Evolutionary conservation across 139 green algal genomes (phyloP).

Genomic region (Coelastrella sp.): DNA sequence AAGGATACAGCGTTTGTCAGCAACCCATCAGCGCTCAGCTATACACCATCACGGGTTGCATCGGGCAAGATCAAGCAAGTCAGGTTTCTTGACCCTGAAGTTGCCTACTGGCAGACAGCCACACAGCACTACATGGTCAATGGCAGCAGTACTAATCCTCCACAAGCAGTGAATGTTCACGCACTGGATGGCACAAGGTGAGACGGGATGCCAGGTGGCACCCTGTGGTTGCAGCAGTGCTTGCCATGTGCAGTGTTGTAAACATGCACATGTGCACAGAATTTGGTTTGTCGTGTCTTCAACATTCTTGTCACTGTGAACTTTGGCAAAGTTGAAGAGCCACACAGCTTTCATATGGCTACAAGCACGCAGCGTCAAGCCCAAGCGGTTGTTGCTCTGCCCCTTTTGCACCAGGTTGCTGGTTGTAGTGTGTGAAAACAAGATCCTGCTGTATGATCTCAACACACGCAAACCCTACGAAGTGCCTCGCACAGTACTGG

Average conservation of each 20-base stretch:
- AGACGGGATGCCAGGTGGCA: background rate
- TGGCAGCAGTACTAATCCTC: constrained; percentile 28
- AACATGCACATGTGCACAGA: no score
- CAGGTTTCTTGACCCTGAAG: constrained; percentile 60
- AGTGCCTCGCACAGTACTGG: constrained; percentile 52
- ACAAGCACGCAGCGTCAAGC: no score
- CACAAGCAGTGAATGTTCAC: constrained; percentile 23
- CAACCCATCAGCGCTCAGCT: constrained; percentile 57
- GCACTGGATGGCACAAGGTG: constrained; percentile 47
- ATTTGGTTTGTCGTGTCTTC: no score
- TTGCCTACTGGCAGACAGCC: constrained; percentile 54
- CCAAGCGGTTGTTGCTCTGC: background rate
- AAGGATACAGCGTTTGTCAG: constrained; percentile 46
- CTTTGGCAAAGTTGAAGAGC: no score
- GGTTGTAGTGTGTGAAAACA: constrained; percentile 62
- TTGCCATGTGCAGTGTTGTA: no score
- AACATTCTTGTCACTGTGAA: no score
- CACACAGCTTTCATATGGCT: no score
- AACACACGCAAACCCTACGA: constrained; percentile 51
- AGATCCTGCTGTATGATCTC: constrained; percentile 68
- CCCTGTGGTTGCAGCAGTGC: no score
- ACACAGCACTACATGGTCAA: constrained; percentile 44
- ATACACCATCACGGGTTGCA: constrained; percentile 34
- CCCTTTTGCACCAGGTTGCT: constrained; percentile 57
- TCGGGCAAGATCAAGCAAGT: constrained; percentile 46